phyloP scores from a whole-genome alignment of 1,284 basidiomycete species.

The Marasmius tenuissimus region DNA sequence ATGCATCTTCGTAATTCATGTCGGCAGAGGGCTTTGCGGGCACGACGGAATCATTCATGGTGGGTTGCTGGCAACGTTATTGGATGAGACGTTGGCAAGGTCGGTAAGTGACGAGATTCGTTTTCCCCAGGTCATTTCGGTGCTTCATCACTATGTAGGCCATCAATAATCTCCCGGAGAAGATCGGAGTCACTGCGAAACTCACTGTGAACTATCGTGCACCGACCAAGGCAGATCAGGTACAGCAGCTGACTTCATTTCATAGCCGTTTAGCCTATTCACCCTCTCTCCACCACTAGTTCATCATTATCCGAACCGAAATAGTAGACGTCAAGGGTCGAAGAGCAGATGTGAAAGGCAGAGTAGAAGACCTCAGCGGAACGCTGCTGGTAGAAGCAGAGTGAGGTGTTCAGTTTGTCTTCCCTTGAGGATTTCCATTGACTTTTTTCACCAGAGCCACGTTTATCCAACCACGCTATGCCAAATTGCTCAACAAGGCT shows the following conservation, averaged over 20 bases:
- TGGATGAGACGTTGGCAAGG: constrained; percentile 86
- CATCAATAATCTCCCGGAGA: constrained; percentile 80
- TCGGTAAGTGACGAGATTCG: constrained; percentile 54
- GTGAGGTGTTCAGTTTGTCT: constrained; percentile 41
- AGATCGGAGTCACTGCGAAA: constrained; percentile 92
- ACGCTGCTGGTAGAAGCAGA: constrained; percentile 78
- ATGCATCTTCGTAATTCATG: constrained; percentile 71
- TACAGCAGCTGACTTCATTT: constrained; percentile 26
- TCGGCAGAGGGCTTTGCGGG: constrained; percentile 85
- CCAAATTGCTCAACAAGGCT: constrained; percentile 63
- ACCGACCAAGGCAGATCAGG: constrained; percentile 84
- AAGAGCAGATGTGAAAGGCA: constrained; percentile 72
- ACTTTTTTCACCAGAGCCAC: constrained; percentile 46
- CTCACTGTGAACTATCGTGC: constrained; percentile 76
- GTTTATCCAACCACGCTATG: constrained; percentile 86
- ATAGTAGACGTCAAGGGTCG: constrained; percentile 71
- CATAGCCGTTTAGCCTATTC: not conserved
- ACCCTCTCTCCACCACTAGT: constrained; percentile 43
- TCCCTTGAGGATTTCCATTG: not conserved
- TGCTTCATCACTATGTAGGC: constrained; percentile 49
- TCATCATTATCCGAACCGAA: constrained; percentile 70
- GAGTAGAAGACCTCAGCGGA: constrained; percentile 78
- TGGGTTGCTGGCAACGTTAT: constrained; percentile 84
- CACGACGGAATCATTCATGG: constrained; percentile 96
- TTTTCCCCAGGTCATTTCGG: not conserved